Conservation (phyloP, 2,329 filamentous ascomycete species). For the Stagonosporopsis cucurbitacearum region DNA sequence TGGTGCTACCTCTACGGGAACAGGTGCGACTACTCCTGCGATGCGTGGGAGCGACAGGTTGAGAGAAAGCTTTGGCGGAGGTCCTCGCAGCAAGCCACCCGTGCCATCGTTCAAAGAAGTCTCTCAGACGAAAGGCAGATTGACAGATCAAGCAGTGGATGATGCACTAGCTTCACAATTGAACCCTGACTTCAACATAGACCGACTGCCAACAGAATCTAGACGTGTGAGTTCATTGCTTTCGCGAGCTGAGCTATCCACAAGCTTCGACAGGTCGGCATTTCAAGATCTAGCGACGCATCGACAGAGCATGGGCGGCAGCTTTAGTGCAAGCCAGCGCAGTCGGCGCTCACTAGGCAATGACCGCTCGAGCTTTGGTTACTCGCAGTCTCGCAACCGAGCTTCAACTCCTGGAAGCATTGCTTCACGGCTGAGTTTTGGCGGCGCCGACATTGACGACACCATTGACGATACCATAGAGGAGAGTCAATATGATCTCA, state of each 20-base stretch:
- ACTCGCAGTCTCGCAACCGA: slow-evolving; percentile 54
- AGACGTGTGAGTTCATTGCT: slow-evolving; percentile 90
- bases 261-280: slow-evolving; percentile 80
- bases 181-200: slow-evolving; percentile 56
- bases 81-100: slow-evolving; percentile 53
- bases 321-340: slow-evolving; percentile 60
- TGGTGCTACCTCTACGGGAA: slow-evolving; percentile 63
- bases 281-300: slow-evolving; percentile 73
- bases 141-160: slow-evolving; percentile 52
- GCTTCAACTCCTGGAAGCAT: slow-evolving; percentile 62
- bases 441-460: slow-evolving; percentile 47
- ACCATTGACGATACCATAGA: slow-evolving; percentile 48
- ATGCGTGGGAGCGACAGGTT: slow-evolving; percentile 65
- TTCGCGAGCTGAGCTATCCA: slow-evolving; percentile 83
- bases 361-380: slow-evolving; percentile 66
- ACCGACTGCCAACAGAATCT: slow-evolving; percentile 65
- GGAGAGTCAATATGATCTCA: slow-evolving; percentile 47
- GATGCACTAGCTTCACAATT: slow-evolving; percentile 57
- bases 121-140: slow-evolving; percentile 38
- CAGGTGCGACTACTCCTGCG: slow-evolving; percentile 78
- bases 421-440: slow-evolving; percentile 48
- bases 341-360: slow-evolving; percentile 78
- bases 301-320: slow-evolving; percentile 49
- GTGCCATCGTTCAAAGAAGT: slow-evolving; percentile 50
- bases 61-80: slow-evolving; percentile 77